A percentile compares a stretch with the other conserved stretches of the same genome.
Evolutionary conservation across 2,329 filamentous ascomycete genomes (phyloP).

Genomic region (Exophiala viscosa): DNA sequence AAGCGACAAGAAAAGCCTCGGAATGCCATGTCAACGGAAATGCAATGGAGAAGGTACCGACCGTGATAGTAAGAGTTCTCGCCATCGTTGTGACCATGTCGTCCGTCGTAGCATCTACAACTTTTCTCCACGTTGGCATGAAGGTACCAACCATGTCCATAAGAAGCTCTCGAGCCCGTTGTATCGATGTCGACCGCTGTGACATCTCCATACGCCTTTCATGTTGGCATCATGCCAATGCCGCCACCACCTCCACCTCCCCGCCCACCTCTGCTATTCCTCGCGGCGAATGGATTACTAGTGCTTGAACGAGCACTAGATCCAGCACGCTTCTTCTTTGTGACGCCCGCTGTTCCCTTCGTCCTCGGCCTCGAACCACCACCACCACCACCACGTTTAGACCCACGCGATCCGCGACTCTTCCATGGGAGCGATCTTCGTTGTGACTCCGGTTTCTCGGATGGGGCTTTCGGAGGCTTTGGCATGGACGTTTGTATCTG

Average conservation of each 20-base stretch:
- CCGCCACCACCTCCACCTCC: conserved; percentile 2
- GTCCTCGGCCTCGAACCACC: neutral
- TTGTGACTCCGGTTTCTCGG: conserved; percentile 3
- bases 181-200: too few species aligned
- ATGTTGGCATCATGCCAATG: conserved; percentile 1
- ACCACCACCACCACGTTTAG: neutral
- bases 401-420: neutral
- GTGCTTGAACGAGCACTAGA: conserved; percentile 5
- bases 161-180: too few species aligned
- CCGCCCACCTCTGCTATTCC: neutral
- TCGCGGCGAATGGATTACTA: neutral
- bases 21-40: too few species aligned
- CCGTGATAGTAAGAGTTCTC: too few species aligned
- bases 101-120: neutral
- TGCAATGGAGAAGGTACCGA: too few species aligned
- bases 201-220: neutral
- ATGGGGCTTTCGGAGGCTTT: neutral
- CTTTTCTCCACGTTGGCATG: neutral
- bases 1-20: too few species aligned
- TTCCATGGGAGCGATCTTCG: conserved; percentile 1
- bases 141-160: too few species aligned
- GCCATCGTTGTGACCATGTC: too few species aligned
- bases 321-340: conserved; percentile 5
- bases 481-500: conserved; percentile 15
- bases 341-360: conserved; percentile 1